A percentile compares a stretch with the other conserved stretches of the same genome.
These are phyloP conservation scores for Myxozyma neglecta DNA, from an alignment of 805 yeast species.

Conservation along the genomic window DNA sequence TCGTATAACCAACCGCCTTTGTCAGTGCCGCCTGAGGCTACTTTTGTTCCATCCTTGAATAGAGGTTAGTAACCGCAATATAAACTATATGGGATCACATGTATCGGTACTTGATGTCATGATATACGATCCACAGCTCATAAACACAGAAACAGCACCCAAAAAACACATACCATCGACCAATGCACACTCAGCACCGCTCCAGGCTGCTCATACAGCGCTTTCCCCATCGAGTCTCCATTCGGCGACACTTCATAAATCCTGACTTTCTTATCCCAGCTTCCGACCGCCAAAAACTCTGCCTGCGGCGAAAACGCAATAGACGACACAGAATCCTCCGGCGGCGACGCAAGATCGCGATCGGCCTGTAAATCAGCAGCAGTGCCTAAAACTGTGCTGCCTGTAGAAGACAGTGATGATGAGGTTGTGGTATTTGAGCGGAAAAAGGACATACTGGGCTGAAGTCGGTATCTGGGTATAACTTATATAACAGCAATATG, in stretches of 20 bases:
- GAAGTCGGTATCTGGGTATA: too few species aligned
- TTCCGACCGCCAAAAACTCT: conserved; percentile 74
- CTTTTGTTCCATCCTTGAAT: conserved; percentile 72
- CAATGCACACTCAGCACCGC: conserved; percentile 84
- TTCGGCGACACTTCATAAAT: conserved; percentile 78
- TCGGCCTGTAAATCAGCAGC: conserved; percentile 62
- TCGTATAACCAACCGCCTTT: conserved; percentile 84
- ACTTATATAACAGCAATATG: too few species aligned
- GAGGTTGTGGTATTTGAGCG: conserved; percentile 18
- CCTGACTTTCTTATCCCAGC: conserved; percentile 95
- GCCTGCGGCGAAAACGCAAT: conserved; percentile 83
- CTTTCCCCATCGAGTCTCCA: conserved; percentile 84
- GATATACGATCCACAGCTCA: too few species aligned
- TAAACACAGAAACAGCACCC: background rate
- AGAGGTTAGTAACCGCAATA: background rate
- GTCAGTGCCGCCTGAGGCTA: conserved; percentile 87
- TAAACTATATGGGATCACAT: background rate
- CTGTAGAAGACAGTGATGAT: background rate
- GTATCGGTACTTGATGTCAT: too few species aligned
- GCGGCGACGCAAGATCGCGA: conserved; percentile 57
- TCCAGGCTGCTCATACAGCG: conserved; percentile 83
- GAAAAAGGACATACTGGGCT: conserved; percentile 22
- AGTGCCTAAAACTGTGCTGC: conserved; percentile 13
- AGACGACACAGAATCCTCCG: conserved; percentile 88
- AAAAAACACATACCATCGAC: conserved; percentile 44